Evolutionary conservation across 2,329 filamentous ascomycete species (phyloP).

Genomic region (Trichoderma sp.): DNA sequence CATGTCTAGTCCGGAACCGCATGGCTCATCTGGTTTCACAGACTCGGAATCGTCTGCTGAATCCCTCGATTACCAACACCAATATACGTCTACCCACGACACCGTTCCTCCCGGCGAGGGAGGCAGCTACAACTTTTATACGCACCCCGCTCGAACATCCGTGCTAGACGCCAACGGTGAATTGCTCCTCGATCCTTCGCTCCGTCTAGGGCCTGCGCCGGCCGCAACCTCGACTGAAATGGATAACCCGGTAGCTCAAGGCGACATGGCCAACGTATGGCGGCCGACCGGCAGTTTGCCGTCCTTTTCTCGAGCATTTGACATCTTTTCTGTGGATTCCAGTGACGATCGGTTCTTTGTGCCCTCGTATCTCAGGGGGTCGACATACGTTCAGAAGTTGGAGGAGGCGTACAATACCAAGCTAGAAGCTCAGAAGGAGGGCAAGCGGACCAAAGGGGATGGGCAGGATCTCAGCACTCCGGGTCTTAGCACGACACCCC

Average conservation of each 20-base stretch:
- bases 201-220: slow-evolving; percentile 13
- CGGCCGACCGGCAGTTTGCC: slow-evolving; percentile 36
- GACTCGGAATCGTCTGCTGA: slow-evolving; percentile 27
- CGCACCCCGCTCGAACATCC: slow-evolving; percentile 35
- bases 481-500: slow-evolving; percentile 42
- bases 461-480: slow-evolving; percentile 54
- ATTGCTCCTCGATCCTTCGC: slow-evolving; percentile 25
- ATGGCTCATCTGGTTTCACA: slow-evolving; percentile 29
- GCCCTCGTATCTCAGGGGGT: slow-evolving; percentile 78
- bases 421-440: slow-evolving; percentile 51
- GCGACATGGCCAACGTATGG: slow-evolving; percentile 28
- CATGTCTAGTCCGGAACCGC: slow-evolving; percentile 26
- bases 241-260: slow-evolving; percentile 33
- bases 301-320: slow-evolving; percentile 53
- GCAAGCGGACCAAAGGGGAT: slow-evolving; percentile 21
- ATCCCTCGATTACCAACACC: slow-evolving; percentile 17
- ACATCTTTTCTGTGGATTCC: slow-evolving; percentile 43
- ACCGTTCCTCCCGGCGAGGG: slow-evolving; percentile 34
- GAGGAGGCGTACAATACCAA: slow-evolving; percentile 67
- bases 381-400: slow-evolving; percentile 74
- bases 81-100: slow-evolving; percentile 26
- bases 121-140: slow-evolving; percentile 46
- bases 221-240: slow-evolving; percentile 27
- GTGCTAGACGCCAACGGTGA: slow-evolving; percentile 51
- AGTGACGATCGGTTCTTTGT: slow-evolving; percentile 63